Evolutionary conservation across 2,329 filamentous ascomycete species (phyloP), one percentile per base, ranked within the genome.

Genomic region (Cytospora mali): DNA sequence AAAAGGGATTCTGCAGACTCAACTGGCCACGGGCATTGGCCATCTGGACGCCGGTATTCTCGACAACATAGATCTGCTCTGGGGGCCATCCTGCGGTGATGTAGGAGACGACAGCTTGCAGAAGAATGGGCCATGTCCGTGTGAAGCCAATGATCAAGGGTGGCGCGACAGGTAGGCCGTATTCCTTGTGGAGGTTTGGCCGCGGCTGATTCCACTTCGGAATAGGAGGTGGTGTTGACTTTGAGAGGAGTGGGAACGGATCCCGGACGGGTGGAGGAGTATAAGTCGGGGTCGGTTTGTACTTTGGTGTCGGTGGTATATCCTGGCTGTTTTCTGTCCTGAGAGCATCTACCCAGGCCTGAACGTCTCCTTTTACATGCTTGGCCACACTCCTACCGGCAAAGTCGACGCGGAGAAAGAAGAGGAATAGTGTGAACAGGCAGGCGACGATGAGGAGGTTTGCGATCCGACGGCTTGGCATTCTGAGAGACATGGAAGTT

Each of bases 121-220:
- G 77, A 1, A 87, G 75, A 62, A 86, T 74, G 2, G 79, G 78
- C 79, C 80, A 85, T 61, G 80, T 80, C 35, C 83, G 76, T 0
- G 84, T 85, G 73, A 87, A 87, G n/a, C 83, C 81, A 64, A 87
- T 84, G 55, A 86, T 75, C 10, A 87, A 76, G 2, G 84, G 83
- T 4, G 84, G 80, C 6, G 73, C 68, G 39, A 72, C 65, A 5
- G 73, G 69, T 52, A 80, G 68, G 58, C 73, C 73, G 59, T 78
- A 76, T 5, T 75, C 71, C 57, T 73, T 74, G 68, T 77, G 75
- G 4, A 76, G 69, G 61, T 79, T 73, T 46, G 72, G 66, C 18
- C 71, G 69, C 0, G 80, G 76, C 11, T 70, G 58, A 66, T 82
- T 83, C 75, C 80, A 82, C 27, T 68, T 63, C 0, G 80, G 79